phyloP scores from a whole-genome alignment of 306 rosid genomes.

The Vicia sativa region DNA sequence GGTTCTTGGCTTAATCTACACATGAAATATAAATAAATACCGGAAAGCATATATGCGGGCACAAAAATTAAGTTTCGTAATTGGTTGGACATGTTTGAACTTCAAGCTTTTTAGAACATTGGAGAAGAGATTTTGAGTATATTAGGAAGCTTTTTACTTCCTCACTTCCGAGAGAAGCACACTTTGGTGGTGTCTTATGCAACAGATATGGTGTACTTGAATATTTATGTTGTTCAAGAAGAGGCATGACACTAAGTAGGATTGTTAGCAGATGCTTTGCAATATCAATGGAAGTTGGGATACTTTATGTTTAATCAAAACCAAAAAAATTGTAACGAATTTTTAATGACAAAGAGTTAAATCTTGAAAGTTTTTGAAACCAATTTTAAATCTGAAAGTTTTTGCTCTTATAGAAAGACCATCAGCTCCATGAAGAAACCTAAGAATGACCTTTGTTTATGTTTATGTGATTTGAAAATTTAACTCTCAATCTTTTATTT shows the following conservation, averaged over 20 bases:
- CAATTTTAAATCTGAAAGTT: too few relatives aligned
- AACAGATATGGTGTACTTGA: conserved; percentile 2
- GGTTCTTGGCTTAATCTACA: too few relatives aligned
- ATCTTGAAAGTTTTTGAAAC: too few relatives aligned
- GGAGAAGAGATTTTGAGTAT: background rate
- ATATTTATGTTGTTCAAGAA: conserved; percentile 5
- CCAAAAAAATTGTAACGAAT: too few relatives aligned
- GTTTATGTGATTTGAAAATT: conserved; percentile 18
- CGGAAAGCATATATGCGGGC: too few relatives aligned
- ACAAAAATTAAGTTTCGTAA: background rate
- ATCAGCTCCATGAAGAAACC: too few relatives aligned
- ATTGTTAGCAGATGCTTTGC: conserved; percentile 9
- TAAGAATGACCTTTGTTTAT: conserved; percentile 11
- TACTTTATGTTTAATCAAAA: too few relatives aligned
- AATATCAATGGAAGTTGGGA: conserved; percentile 15
- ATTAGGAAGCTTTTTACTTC: too few relatives aligned
- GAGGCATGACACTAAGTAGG: conserved; percentile 23
- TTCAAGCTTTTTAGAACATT: background rate
- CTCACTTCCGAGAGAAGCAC: background rate
- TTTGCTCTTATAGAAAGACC: too few relatives aligned
- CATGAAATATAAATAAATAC: too few relatives aligned
- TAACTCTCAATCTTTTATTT: conserved; percentile 29
- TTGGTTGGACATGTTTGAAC: background rate
- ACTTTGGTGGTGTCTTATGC: conserved; percentile 1
- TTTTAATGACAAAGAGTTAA: too few relatives aligned